Base-by-base conservation (phyloP, 805 yeast genomes). In the Starmera quercuum region DNA sequence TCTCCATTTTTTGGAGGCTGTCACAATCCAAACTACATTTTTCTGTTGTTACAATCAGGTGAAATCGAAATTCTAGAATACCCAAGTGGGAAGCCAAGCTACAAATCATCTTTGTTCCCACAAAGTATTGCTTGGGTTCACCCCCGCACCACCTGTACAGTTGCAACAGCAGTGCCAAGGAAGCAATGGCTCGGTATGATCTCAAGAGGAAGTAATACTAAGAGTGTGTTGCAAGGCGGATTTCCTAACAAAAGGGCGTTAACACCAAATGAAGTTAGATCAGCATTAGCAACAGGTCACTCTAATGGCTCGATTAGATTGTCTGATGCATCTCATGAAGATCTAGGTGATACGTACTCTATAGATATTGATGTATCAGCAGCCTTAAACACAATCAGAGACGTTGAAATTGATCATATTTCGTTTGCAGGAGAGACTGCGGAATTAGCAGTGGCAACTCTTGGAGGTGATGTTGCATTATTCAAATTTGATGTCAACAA, bases 311-410 rank as follows among this genome's bases (percentile, higher is more conserved):
- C 79, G 23, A 74, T 92, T 0, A 68, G 96, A 34, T 64, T 90
- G 8, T 79, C 87, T 77, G 95, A 90, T 58, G 79, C 86, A 0
- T 76, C 94, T 0, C 75, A 78, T 36, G 82, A 83, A 15, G 95
- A 84, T 40, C 47, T 78, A 6, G 76, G 69, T 36, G 78, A 76
- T 26, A 59, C 71, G 7, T 61, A 72, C 6, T 77, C 76, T 4
- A 60, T 82, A 42, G 83, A 78, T 41, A 67, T 80, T 24, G 71
- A 74, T 45, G 61, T 79, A 9, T 58, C 75, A 1, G 59, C 63
- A 27, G 64, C 76, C 11, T 43, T 78, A 25, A 64, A 66, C 39
- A 61, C 67, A 31, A 58, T 70, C 0, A 55, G 58, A 1, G 64
- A 69, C 10, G 55, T 68, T 14, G 58, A 71, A 0, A 73, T 87